These are phyloP conservation scores for Cochliopodium minus DNA, from an alignment of 208 protist genomes.

Conservation along the genomic window DNA sequence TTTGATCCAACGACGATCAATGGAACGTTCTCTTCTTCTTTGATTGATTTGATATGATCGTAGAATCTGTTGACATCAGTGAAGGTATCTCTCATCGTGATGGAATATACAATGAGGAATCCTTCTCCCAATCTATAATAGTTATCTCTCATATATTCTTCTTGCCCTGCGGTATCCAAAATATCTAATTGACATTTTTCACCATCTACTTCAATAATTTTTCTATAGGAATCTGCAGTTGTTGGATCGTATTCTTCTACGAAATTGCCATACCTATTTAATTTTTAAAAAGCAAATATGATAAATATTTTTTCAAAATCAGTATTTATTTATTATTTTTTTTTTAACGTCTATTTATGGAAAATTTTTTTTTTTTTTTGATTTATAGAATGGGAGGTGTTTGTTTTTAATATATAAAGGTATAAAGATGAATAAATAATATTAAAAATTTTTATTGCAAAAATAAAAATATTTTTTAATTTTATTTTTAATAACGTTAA, in stretches of 20 bases:
- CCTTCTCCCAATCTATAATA: not conserved
- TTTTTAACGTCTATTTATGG: too few species aligned
- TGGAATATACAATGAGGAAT: slow-evolving; percentile 15
- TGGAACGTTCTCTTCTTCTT: not conserved
- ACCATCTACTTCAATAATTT: slow-evolving; percentile 22
- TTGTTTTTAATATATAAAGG: too few species aligned
- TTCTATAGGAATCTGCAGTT: slow-evolving; percentile 18
- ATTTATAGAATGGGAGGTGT: too few species aligned
- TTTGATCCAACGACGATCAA: slow-evolving; percentile 14
- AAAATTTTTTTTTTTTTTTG: too few species aligned
- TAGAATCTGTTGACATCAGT: slow-evolving; percentile 17
- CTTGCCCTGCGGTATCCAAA: slow-evolving; percentile 29
- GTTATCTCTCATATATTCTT: slow-evolving; percentile 12
- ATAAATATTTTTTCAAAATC: too few species aligned
- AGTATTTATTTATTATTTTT: too few species aligned
- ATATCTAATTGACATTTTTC: slow-evolving; percentile 17
- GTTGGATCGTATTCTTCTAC: slow-evolving; percentile 29
- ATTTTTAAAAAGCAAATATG: too few species aligned
- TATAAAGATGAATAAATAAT: too few species aligned
- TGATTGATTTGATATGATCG: slow-evolving; percentile 1
- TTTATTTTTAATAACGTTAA: too few species aligned
- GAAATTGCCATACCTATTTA: too few species aligned
- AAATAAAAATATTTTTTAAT: too few species aligned
- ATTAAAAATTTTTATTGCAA: too few species aligned
- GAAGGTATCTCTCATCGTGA: slow-evolving; percentile 24